Conservation (phyloP, 768 basidiomycete genomes). For the Serpula lacrymans region DNA sequence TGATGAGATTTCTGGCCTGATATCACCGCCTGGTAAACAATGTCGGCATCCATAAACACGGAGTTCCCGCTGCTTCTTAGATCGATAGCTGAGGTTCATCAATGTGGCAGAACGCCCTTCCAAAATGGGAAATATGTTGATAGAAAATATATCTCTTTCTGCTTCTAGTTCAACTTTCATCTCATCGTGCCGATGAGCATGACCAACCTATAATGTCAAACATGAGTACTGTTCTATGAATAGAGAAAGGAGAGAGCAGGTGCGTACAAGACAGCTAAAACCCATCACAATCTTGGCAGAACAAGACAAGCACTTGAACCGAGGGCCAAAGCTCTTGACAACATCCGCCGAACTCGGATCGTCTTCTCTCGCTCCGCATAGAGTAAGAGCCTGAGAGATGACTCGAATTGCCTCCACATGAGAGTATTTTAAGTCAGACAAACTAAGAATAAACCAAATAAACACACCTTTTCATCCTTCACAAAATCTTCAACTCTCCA, state of each 20-base stretch:
- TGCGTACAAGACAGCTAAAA: slow-evolving; percentile 44
- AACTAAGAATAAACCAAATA: neutral
- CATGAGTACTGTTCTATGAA: neutral
- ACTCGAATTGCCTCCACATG: slow-evolving; percentile 44
- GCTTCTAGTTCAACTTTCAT: slow-evolving; percentile 40
- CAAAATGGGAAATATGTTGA: slow-evolving; percentile 10
- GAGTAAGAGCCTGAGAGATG: slow-evolving; percentile 35
- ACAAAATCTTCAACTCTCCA: slow-evolving; percentile 55
- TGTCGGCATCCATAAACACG: slow-evolving; percentile 53
- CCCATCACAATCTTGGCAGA: slow-evolving; percentile 46
- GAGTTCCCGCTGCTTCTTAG: slow-evolving; percentile 27
- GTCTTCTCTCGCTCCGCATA: slow-evolving; percentile 29
- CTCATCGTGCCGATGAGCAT: slow-evolving; percentile 59
- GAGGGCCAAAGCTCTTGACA: slow-evolving; percentile 21
- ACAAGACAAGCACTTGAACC: slow-evolving; percentile 50
- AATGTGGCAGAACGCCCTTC: slow-evolving; percentile 20
- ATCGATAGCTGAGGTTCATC: slow-evolving; percentile 15
- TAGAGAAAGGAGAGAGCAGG: neutral
- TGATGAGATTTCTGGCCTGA: slow-evolving; percentile 4
- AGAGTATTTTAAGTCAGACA: neutral
- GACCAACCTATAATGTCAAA: slow-evolving; percentile 45
- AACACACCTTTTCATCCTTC: slow-evolving; percentile 54
- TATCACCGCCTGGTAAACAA: slow-evolving; percentile 28
- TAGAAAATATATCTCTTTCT: slow-evolving; percentile 6
- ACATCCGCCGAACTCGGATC: slow-evolving; percentile 16